Base-by-base conservation (phyloP, 108 stramenopile species). In the Cyclotella cryptica region DNA sequence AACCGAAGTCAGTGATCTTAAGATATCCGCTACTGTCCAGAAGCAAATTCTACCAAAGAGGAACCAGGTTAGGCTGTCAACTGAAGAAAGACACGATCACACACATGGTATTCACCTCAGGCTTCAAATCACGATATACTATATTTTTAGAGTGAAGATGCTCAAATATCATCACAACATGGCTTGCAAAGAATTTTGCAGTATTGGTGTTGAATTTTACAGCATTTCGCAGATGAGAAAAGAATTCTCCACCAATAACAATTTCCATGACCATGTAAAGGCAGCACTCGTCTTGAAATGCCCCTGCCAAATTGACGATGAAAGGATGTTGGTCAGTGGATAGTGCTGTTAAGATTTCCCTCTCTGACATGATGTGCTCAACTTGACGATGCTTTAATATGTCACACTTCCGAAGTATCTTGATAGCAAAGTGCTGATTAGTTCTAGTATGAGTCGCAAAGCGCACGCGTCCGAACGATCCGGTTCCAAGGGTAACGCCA, bases 61-160 rank as follows among this genome's bases (percentile, higher is more conserved):
- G 52, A 57, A 53, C 3, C 29, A 1, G 54, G 19, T 40, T 4
- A 42, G 44, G 19, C 10, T 8, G 49, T 68, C 3, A 47, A 49
- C 7, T 7, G 10, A 19, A 53, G 44, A n/a, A 3, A 65, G 64
- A 13, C 21, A 11, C 15, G 7, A 29, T 28, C 6, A 61, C 29
- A 14, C 26, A 61, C 8, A 8, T 14, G 9, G 29, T 9, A 51
- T 54, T 57, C 35, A 70, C 69, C 69, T 93, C 92, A 0, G 97
- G 96, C 76, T 98, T 98, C 30, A 98, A 72, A 82, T 98, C 97
- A 18, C 97, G 85, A 79, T 97, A 98, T 51, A 98, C 89, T 52
- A 97, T 89, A 58, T 92, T 84, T 51, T 81, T 77, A 14, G 77
- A 71, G 72, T 99, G 98, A 80, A 99, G 85, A 74, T 96, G 91